Evolutionary conservation across 2,329 filamentous ascomycete genomes (phyloP).

Genomic region (Colletotrichum graminicola): DNA sequence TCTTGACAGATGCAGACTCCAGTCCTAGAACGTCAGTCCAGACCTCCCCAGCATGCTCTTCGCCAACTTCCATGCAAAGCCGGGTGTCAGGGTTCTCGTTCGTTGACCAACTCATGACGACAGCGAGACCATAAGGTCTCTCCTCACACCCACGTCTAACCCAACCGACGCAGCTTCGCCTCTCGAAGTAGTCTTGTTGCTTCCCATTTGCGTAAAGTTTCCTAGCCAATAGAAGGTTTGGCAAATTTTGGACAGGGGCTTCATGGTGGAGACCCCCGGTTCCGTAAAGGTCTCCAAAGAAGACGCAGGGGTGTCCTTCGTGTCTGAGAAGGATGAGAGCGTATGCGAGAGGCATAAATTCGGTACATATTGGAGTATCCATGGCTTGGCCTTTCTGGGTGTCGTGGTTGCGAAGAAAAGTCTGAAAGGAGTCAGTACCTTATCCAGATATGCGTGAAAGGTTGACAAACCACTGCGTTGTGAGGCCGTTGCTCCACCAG

Average conservation of each 20-base stretch:
- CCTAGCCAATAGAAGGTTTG: conserved; percentile 24
- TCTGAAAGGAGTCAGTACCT: neutral
- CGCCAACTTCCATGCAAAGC: conserved; percentile 29
- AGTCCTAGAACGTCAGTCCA: conserved; percentile 32
- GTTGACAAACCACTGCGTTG: conserved; percentile 33
- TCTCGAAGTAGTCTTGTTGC: conserved; percentile 35
- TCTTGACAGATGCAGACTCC: conserved; percentile 9
- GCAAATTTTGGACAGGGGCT: conserved; percentile 12
- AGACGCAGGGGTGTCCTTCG: conserved; percentile 38
- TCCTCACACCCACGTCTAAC: conserved; percentile 29
- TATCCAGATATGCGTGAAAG: too few species aligned
- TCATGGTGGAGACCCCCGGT: conserved; percentile 22
- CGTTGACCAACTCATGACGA: conserved; percentile 34
- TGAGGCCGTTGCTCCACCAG: conserved; percentile 31
- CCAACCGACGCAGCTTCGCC: conserved; percentile 32
- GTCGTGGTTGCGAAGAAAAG: conserved; percentile 39
- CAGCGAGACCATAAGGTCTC: conserved; percentile 19
- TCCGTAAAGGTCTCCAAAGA: conserved; percentile 37
- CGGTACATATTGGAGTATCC: conserved; percentile 28
- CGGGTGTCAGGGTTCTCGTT: conserved; percentile 16
- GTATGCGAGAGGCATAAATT: conserved; percentile 33
- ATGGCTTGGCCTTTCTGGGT: conserved; percentile 39
- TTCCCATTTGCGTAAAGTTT: conserved; percentile 32
- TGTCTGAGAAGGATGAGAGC: conserved; percentile 30
- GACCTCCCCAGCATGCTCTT: conserved; percentile 17